Base-by-base conservation (phyloP, 345 rosid genomes). In the Hibiscus trionum region DNA sequence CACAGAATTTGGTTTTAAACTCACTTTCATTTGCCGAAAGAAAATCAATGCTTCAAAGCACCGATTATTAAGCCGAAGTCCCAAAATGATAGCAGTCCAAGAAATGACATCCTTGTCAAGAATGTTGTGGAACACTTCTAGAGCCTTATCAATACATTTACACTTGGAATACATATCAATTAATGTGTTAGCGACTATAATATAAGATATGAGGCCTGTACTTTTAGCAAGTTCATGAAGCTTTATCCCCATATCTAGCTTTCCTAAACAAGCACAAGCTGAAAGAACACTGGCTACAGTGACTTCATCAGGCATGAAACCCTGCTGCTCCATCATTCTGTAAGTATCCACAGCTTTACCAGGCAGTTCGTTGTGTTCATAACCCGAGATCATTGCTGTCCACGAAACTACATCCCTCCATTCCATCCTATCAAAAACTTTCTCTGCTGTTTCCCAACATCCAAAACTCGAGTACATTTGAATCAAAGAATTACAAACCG, bases 161-260 rank as follows among this genome's bases (percentile, higher is more conserved):
- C 91, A 85, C 82, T 93, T 93, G 55, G 96, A 90, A 79, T 90
- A 93, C 98, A 93, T 90, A 76, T 88, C 90, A 12, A 93, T 78
- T 64, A 90, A 84, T 2, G 88, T 80, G 84, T 88, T 90, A 55
- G 90, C 91, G 53, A 89, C 86, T 37, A 88, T 83, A 71, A 81
- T 79, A 44, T 84, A 81, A 1, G 91, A 85, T 61, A 85, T 57
- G 66, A 83, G 82, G 74, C 93, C 88, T 29, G 77, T 79, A 70
- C 81, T 85, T 33, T 66, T 77, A 27, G 92, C 86, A 70, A 87
- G 86, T 61, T 87, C 86, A 75, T 93, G 98, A 70, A 90, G 76
- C 81, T 86, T 84, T 74, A 77, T 80, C 47, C 90, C 88, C 73
- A 81, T 70, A 29, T 81, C 86, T 63, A 86, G 74, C 72, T 81